These are phyloP conservation scores for Cladosporium phlei DNA, from an alignment of 2,329 filamentous ascomycete species.

Conservation along the genomic window DNA sequence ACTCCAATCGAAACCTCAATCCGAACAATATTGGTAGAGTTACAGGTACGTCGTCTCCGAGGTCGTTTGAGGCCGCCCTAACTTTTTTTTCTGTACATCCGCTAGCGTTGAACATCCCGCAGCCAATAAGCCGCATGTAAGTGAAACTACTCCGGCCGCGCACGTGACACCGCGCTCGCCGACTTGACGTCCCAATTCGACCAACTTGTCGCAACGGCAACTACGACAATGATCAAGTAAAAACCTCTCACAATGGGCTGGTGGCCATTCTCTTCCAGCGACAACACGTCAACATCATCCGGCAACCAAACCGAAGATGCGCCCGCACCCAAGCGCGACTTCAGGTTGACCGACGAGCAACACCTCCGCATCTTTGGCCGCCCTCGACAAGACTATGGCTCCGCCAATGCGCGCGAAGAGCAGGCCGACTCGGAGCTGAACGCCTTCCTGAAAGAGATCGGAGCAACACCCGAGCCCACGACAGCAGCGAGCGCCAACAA, in stretches of 20 bases:
- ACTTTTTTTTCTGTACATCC: too few species aligned
- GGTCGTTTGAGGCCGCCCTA: too few species aligned
- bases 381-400: slow-evolving; percentile 17
- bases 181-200: too few species aligned
- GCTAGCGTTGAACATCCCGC: too few species aligned
- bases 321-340: slow-evolving; percentile 8
- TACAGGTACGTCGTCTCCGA: too few species aligned
- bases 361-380: slow-evolving; percentile 28
- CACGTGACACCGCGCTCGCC: too few species aligned
- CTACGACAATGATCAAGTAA: background rate
- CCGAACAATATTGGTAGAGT: too few species aligned
- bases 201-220: too few species aligned
- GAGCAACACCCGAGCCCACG: slow-evolving; percentile 26
- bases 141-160: too few species aligned
- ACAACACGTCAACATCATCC: slow-evolving; percentile 11
- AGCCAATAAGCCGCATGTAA: too few species aligned
- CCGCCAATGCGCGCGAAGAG: slow-evolving; percentile 35
- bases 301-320: background rate
- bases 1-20: too few species aligned
- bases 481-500: slow-evolving; percentile 17
- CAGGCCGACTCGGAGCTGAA: slow-evolving; percentile 52
- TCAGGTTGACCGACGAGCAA: slow-evolving; percentile 27
- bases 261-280: slow-evolving; percentile 20
- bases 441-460: slow-evolving; percentile 48
- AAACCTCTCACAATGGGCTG: slow-evolving; percentile 18